phyloP scores from a whole-genome alignment of 352 stramenopile genomes.

The Globisporangium splendens region DNA sequence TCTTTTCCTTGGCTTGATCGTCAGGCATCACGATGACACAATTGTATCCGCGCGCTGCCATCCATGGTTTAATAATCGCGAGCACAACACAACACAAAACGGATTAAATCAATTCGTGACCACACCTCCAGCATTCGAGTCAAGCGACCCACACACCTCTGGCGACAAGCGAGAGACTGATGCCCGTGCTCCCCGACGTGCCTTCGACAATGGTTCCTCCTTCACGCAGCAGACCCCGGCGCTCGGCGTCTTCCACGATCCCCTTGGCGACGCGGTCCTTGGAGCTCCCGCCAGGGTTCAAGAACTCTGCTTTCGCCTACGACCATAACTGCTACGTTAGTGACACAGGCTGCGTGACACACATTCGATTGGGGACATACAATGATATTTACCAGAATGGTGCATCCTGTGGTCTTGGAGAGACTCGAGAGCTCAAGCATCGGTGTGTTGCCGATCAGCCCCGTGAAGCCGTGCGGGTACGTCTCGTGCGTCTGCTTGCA shows the following conservation, averaged over 20 bases:
- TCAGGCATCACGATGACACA: constrained; percentile 98
- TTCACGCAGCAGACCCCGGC: constrained; percentile 74
- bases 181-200: constrained; percentile 97
- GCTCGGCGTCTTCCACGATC: constrained; percentile 94
- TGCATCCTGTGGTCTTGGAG: constrained; percentile 89
- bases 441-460: constrained; percentile 92
- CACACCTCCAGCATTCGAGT: background rate
- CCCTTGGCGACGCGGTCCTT: constrained; percentile 96
- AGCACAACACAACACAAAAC: background rate
- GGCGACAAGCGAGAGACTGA: constrained; percentile 93
- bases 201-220: constrained; percentile 96
- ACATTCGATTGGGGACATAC: too few species aligned
- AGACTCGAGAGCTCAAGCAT: constrained; percentile 89
- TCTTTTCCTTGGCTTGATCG: constrained; percentile 94
- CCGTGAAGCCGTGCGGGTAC: constrained; percentile 66
- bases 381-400: constrained; percentile 64
- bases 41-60: constrained; percentile 87
- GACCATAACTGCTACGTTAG: too few species aligned
- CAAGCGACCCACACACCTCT: constrained; percentile 38
- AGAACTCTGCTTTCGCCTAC: constrained; percentile 93
- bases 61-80: constrained; percentile 6
- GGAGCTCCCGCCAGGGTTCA: constrained; percentile 96
- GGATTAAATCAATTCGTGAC: background rate
- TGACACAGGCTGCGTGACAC: too few species aligned
- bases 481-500: constrained; percentile 15